Evolutionary conservation across 129 eudicot species (phyloP), one percentile per base, ranked within the genome.

Genomic region (Artemisia argyi): DNA sequence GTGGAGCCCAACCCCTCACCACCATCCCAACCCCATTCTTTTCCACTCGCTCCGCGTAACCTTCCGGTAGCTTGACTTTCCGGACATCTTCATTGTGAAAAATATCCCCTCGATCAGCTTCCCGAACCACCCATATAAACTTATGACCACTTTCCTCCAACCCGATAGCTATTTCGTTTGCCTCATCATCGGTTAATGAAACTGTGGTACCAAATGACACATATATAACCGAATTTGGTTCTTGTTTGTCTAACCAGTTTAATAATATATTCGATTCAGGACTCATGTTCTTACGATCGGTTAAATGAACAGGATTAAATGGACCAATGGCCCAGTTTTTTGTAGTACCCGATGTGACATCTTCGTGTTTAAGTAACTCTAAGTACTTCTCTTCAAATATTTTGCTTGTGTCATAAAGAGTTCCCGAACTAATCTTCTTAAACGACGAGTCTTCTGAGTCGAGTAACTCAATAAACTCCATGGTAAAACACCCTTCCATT

Each of bases 271-370:
- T 35, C 8, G 42, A 35, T 35, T 6, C 42, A 5, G 42, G 7
- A 6, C 42, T 35, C 7, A 6, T 35, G 42, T 35, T 35, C 9
- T 35, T 35, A 35, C 8, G 42, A 51, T 51, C 15, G 19, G 46
- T 28, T 5, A 76, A 18, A 6, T 15, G n/a, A 26, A 77, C 54
- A 13, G 81, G 81, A 39, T 77, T 77, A 30, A 77, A 69, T 5
- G 81, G 81, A 7, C 81, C 81, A 26, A 77, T 77, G 3, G 81
- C 81, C 81, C 81, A 77, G 7, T 77, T 69, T 60, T 61, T 69
- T 5, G 57, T 69, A 2, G 70, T 77, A 61, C 75, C 71, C 0
- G 76, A 51, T 2, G 18, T 17, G 20, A 59, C 19, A 48, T 61
- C 53, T 53, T 68, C 75, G n/a, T 3, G 28, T 35, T 61, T 61